These are phyloP conservation scores for Aspergillus viridinutans DNA, from an alignment of 2,329 filamentous ascomycete species.

Conservation along the genomic window DNA sequence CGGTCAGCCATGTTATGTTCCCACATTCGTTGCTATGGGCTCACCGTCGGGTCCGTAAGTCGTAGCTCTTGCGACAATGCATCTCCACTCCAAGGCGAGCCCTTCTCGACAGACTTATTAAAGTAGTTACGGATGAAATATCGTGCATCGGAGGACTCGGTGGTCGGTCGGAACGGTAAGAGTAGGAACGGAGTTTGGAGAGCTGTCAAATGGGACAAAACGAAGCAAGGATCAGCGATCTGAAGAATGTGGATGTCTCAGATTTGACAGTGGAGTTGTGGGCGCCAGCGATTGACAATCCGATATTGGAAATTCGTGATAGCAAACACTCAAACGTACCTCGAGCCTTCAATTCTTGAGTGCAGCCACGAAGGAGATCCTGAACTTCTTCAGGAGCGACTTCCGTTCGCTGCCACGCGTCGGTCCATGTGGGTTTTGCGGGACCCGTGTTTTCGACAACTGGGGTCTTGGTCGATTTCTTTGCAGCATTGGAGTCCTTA, in stretches of 20 bases:
- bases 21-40: conserved; percentile 22
- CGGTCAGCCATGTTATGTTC: not conserved
- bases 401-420: conserved; percentile 77
- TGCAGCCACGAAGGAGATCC: conserved; percentile 79
- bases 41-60: conserved; percentile 88
- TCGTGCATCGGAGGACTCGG: conserved; percentile 85
- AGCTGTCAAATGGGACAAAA: conserved; percentile 47
- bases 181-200: conserved; percentile 90
- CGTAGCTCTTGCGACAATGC: conserved; percentile 77
- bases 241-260: conserved; percentile 22
- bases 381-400: conserved; percentile 88
- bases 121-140: conserved; percentile 94
- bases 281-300: conserved; percentile 3
- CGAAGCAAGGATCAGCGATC: conserved; percentile 29
- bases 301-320: conserved; percentile 4
- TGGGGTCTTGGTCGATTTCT: conserved; percentile 53
- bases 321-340: conserved; percentile 55
- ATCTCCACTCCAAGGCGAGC: conserved; percentile 60
- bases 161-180: conserved; percentile 87
- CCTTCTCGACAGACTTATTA: conserved; percentile 59
- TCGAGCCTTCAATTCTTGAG: conserved; percentile 87
- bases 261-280: conserved; percentile 15
- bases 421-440: conserved; percentile 74
- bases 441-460: conserved; percentile 51
- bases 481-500: conserved; percentile 65